phyloP scores from a whole-genome alignment of 495 filamentous ascomycete genomes.

The Umbilicaria muhlenbergii region DNA sequence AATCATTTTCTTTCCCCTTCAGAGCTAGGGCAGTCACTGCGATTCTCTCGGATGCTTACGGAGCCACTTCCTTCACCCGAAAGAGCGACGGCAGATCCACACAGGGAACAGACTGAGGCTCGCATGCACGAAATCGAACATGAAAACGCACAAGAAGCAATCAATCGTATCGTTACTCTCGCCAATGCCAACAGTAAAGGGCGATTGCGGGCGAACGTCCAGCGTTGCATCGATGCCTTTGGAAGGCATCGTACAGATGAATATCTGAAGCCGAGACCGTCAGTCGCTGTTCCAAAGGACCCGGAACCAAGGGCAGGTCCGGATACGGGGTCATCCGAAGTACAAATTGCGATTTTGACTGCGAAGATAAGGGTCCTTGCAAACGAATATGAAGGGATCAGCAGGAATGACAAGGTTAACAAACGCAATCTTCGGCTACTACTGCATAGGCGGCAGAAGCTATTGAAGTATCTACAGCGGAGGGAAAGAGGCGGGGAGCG shows the following conservation, averaged over 20 bases:
- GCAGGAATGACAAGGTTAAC: slow-evolving; percentile 74
- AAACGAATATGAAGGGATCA: slow-evolving; percentile 34
- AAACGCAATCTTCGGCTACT: slow-evolving; percentile 76
- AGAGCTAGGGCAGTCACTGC: slow-evolving; percentile 48
- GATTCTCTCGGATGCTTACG: slow-evolving; percentile 46
- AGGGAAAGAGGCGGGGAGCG: slow-evolving; percentile 83
- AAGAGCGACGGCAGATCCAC: slow-evolving; percentile 27
- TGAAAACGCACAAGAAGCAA: slow-evolving; percentile 36
- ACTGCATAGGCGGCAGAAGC: slow-evolving; percentile 78
- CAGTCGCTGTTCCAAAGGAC: slow-evolving; percentile 12
- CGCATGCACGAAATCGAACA: slow-evolving; percentile 12
- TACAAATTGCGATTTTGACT: slow-evolving; percentile 94
- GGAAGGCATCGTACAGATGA: slow-evolving; percentile 83
- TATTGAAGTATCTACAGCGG: slow-evolving; percentile 66
- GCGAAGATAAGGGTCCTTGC: slow-evolving; percentile 78
- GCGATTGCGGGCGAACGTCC: slow-evolving; percentile 58
- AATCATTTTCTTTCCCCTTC: slow-evolving; percentile 57
- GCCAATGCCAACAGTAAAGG: slow-evolving; percentile 62
- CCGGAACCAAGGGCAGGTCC: slow-evolving; percentile 61
- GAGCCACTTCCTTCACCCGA: slow-evolving; percentile 29
- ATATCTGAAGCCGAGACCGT: slow-evolving; percentile 39
- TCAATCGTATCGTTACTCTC: slow-evolving; percentile 60
- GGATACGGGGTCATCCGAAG: slow-evolving; percentile 86
- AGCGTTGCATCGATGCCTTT: slow-evolving; percentile 72
- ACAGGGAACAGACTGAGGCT: slow-evolving; percentile 19